A percentile compares a stretch with the other conserved stretches of the same genome.
Evolutionary conservation across 371 early-diverging fungal genomes (phyloP).

Genomic region (Zychaea mexicana): DNA sequence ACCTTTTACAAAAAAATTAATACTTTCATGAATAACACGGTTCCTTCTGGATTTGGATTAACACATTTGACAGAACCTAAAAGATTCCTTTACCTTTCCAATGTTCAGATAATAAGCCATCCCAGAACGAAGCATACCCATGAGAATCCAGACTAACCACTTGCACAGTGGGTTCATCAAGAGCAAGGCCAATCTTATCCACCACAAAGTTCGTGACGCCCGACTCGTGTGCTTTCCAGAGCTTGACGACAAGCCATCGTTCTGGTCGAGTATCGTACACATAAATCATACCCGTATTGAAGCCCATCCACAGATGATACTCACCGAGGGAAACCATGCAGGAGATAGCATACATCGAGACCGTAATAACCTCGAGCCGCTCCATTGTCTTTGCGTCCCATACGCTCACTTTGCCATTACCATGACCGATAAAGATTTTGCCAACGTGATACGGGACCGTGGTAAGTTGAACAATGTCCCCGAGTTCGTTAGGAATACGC

Average conservation of each 20-base stretch:
- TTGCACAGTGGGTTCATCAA: conserved; percentile 43
- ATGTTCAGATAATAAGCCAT: conserved; percentile 69
- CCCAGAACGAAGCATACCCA: conserved; percentile 75
- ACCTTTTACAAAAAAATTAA: conserved; percentile 45
- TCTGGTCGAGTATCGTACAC: conserved; percentile 68
- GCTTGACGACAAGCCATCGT: conserved; percentile 67
- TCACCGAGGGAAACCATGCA: conserved; percentile 65
- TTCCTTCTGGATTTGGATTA: not conserved
- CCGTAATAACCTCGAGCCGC: conserved; percentile 49
- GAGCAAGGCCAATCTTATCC: conserved; percentile 52
- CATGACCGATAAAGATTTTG: conserved; percentile 74
- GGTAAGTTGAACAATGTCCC: conserved; percentile 64
- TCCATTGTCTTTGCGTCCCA: conserved; percentile 65
- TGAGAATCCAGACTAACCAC: conserved; percentile 65
- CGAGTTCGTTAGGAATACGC: conserved; percentile 55
- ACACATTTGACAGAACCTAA: too few relatives aligned
- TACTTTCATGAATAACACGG: not conserved
- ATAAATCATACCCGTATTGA: conserved; percentile 78
- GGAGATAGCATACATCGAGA: conserved; percentile 72
- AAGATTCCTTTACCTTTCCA: conserved; percentile 69
- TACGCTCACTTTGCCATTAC: conserved; percentile 78
- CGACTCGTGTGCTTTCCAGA: conserved; percentile 70
- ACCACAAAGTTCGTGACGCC: conserved; percentile 56
- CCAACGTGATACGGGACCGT: conserved; percentile 44
- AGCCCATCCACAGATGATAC: conserved; percentile 77